phyloP scores from a whole-genome alignment of 805 yeast species.

The Hanseniaspora clermontiae region DNA sequence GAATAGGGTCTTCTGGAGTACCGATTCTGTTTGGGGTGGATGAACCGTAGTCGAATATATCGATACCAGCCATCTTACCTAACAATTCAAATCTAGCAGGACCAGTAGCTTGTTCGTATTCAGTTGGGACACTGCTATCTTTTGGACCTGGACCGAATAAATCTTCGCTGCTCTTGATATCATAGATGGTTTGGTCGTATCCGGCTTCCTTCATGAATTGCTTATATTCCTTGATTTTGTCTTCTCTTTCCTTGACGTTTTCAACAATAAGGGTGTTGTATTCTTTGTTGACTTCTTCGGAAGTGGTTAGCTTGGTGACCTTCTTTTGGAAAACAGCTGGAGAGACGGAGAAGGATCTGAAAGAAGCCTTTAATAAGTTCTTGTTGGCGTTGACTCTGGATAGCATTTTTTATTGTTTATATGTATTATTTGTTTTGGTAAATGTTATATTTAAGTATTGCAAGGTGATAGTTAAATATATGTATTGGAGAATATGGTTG shows the following conservation, averaged over 20 bases:
- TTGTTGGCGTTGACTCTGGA: conserved; percentile 11
- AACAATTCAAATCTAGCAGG: conserved; percentile 88
- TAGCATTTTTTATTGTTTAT: conserved; percentile 1
- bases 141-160: conserved; percentile 86
- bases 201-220: conserved; percentile 9
- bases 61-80: conserved; percentile 92
- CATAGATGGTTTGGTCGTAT: conserved; percentile 4
- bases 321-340: conserved; percentile 5
- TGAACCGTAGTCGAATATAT: conserved; percentile 79
- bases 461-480: not conserved
- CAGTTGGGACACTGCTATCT: conserved; percentile 78
- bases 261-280: not conserved
- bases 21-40: conserved; percentile 81
- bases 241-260: conserved; percentile 7
- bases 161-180: conserved; percentile 11
- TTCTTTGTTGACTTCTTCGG: not conserved
- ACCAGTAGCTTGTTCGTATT: conserved; percentile 95
- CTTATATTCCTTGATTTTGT: conserved; percentile 8
- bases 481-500: not conserved
- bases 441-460: not conserved
- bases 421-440: not conserved
- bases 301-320: not conserved
- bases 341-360: conserved; percentile 10
- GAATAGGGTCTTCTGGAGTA: conserved; percentile 76
- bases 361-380: conserved; percentile 1